Conservation (phyloP, 2,329 filamentous ascomycete species). For the Ilyonectria mors-panacis region DNA sequence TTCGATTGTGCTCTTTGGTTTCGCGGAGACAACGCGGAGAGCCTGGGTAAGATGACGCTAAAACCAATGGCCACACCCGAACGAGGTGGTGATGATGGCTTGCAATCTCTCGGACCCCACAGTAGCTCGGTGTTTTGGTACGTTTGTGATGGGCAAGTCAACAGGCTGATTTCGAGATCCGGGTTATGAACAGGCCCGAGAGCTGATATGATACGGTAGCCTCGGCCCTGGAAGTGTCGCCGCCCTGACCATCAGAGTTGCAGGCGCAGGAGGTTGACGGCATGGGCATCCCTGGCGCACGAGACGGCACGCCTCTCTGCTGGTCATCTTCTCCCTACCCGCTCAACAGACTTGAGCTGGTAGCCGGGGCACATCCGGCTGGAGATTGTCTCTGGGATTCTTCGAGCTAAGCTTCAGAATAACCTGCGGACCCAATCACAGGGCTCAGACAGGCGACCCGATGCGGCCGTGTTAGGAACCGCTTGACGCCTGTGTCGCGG, state of each 20-base stretch:
- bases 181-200: conserved; percentile 17
- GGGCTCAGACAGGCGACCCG: conserved; percentile 46
- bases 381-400: conserved; percentile 38
- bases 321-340: conserved; percentile 17
- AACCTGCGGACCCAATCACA: conserved; percentile 43
- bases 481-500: conserved; percentile 42
- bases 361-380: conserved; percentile 25
- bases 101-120: conserved; percentile 44
- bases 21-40: conserved; percentile 2
- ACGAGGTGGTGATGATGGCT: conserved; percentile 28
- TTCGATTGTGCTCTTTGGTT: conserved; percentile 4
- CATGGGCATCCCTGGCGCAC: conserved; percentile 21
- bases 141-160: conserved; percentile 17
- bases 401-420: conserved; percentile 43
- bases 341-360: neutral
- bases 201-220: conserved; percentile 12
- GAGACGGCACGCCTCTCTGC: conserved; percentile 11
- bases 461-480: conserved; percentile 44
- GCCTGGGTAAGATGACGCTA: conserved; percentile 35
- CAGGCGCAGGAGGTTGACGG: conserved; percentile 19
- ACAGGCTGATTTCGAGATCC: conserved; percentile 28
- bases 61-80: conserved; percentile 35
- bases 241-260: conserved; percentile 26
- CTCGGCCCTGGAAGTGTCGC: conserved; percentile 18
- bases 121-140: conserved; percentile 28